Conservation (phyloP, 2,329 filamentous ascomycete genomes). For the Beauveria asiatica region DNA sequence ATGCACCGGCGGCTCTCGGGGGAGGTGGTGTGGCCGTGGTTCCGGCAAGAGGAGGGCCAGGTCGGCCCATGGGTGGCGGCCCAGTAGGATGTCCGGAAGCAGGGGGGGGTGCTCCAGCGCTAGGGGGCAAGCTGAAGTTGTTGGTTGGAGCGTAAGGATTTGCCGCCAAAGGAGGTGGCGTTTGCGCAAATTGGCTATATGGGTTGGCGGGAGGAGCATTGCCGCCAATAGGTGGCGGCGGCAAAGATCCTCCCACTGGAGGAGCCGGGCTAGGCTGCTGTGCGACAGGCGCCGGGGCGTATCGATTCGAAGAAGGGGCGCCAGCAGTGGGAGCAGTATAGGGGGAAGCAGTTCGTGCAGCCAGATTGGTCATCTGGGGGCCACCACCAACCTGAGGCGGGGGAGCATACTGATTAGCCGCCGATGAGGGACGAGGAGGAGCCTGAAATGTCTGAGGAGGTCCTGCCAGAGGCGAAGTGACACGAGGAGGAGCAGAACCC, state of each 20-base stretch:
- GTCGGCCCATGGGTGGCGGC: slow-evolving; percentile 24
- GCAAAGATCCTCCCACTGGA: slow-evolving; percentile 27
- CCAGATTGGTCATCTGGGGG: slow-evolving; percentile 40
- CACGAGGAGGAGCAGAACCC: slow-evolving; percentile 58
- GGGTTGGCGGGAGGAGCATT: slow-evolving; percentile 38
- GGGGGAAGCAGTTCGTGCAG: slow-evolving; percentile 70
- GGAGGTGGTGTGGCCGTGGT: slow-evolving; percentile 32
- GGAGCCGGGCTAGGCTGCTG: slow-evolving; percentile 42
- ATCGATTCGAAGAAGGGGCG: slow-evolving; percentile 64
- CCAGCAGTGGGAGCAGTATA: slow-evolving; percentile 72
- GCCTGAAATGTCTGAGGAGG: slow-evolving; percentile 45
- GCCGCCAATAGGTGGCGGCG: slow-evolving; percentile 31
- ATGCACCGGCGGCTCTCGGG: slow-evolving; percentile 38
- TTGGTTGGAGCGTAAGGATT: slow-evolving; percentile 32
- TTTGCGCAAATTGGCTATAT: slow-evolving; percentile 29
- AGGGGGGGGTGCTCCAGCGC: slow-evolving; percentile 30
- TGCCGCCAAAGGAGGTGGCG: slow-evolving; percentile 21
- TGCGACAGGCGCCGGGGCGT: slow-evolving; percentile 58
- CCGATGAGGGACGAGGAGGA: slow-evolving; percentile 52
- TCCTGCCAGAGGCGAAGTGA: slow-evolving; percentile 62
- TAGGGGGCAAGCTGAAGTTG: slow-evolving; percentile 41
- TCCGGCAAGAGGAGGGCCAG: slow-evolving; percentile 21
- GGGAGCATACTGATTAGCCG: slow-evolving; percentile 45
- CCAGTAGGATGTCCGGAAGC: slow-evolving; percentile 29
- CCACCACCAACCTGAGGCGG: slow-evolving; percentile 53